These are phyloP conservation scores for Calonectria crousiana DNA, from an alignment of 2,329 filamentous ascomycete genomes.

Conservation along the genomic window DNA sequence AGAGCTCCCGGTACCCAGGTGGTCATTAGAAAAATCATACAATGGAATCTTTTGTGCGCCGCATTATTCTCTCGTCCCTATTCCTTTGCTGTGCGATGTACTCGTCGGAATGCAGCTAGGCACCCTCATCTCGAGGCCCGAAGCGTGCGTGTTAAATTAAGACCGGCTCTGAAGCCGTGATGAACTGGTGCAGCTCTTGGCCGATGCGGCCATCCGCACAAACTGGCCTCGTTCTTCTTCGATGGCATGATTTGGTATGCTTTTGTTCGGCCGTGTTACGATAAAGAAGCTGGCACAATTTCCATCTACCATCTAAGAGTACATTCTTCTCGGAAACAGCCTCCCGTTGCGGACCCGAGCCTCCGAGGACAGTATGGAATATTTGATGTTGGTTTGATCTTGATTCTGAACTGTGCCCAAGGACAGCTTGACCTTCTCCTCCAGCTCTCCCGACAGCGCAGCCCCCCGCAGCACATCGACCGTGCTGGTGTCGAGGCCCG, in stretches of 20 bases:
- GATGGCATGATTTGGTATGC: too few species aligned
- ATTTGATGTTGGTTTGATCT: background rate
- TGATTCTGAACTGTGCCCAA: background rate
- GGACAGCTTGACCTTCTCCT: background rate
- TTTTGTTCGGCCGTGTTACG: too few species aligned
- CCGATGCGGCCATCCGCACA: background rate
- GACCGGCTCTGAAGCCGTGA: too few species aligned
- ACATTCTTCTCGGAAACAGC: background rate
- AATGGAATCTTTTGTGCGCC: constrained; percentile 8
- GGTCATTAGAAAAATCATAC: constrained; percentile 20
- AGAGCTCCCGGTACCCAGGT: constrained; percentile 11
- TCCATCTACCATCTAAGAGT: background rate
- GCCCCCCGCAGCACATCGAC: background rate
- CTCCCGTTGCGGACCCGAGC: background rate
- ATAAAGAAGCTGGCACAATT: background rate
- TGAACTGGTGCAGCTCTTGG: background rate
- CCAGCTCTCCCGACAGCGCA: background rate
- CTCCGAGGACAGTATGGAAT: background rate
- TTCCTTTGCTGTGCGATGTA: background rate
- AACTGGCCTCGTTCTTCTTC: background rate
- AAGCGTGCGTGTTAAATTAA: background rate
- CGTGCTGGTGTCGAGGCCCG: background rate
- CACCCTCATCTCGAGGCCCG: background rate
- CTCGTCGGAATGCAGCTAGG: background rate
- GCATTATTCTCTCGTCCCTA: background rate